phyloP scores from a whole-genome alignment of 352 stramenopile genomes.

The Plasmopara halstedii region DNA sequence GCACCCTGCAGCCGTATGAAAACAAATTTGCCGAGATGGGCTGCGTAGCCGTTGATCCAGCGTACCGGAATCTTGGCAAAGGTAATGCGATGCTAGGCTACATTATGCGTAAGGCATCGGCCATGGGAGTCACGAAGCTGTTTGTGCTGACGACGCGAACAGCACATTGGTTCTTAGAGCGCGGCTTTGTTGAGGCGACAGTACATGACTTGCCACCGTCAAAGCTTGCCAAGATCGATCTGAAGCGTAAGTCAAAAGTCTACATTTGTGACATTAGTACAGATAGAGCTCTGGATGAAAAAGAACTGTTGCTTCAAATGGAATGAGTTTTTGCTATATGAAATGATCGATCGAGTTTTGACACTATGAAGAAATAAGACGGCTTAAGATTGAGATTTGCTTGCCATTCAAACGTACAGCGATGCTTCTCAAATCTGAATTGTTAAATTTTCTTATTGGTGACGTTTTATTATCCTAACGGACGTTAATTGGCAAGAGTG shows the following conservation, averaged over 20 bases:
- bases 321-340: conserved; percentile 16
- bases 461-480: conserved; percentile 1
- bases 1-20: conserved; percentile 84
- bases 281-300: conserved; percentile 75
- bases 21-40: conserved; percentile 87
- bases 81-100: conserved; percentile 89
- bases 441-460: conserved; percentile 7
- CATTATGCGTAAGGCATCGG: conserved; percentile 80
- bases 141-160: conserved; percentile 98
- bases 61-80: conserved; percentile 80
- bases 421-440: conserved; percentile 11
- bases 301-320: conserved; percentile 73
- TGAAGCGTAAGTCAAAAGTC: conserved; percentile 81
- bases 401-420: conserved; percentile 5
- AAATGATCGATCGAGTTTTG: conserved; percentile 20
- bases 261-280: conserved; percentile 87
- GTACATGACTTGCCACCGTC: conserved; percentile 84
- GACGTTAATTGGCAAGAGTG: conserved; percentile 16
- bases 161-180: conserved; percentile 98
- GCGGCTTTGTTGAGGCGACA: conserved; percentile 88
- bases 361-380: too few species aligned
- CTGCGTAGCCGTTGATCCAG: conserved; percentile 84
- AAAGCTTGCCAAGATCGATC: conserved; percentile 70
- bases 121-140: conserved; percentile 84
- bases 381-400: neutral